phyloP scores from a whole-genome alignment of 73 alveolate species.

The Symbiodinium natans region DNA sequence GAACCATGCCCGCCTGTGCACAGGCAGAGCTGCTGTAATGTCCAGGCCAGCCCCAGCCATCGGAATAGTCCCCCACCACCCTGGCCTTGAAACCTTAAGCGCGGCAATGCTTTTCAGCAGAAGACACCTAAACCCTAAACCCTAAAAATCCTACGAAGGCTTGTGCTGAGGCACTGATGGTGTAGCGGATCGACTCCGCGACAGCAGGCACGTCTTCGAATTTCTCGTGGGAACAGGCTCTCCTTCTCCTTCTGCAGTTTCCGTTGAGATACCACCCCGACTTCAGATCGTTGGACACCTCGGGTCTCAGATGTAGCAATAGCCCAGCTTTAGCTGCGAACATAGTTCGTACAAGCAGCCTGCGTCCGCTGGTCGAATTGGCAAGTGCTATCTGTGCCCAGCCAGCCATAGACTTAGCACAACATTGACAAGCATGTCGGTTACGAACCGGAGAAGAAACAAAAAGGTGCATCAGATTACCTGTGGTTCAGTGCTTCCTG shows the following conservation, averaged over 20 bases:
- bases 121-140: no score
- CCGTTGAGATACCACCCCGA: neutral
- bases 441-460: neutral
- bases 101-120: neutral
- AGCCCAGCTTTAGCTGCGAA: no score
- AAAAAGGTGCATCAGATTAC: neutral
- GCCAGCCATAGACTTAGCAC: constrained; percentile 18
- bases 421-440: neutral
- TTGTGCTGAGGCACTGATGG: neutral
- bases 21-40: constrained; percentile 12
- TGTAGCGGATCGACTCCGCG: neutral
- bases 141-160: no score
- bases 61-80: neutral
- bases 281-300: neutral
- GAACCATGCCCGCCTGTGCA: constrained; percentile 9
- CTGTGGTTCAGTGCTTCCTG: neutral
- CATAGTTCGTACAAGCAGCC: neutral
- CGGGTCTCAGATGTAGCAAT: neutral
- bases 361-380: constrained; percentile 15
- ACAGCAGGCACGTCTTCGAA: neutral
- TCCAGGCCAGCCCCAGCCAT: constrained; percentile 2
- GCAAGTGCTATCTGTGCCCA: neutral
- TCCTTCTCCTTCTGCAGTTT: constrained; percentile 1
- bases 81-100: neutral
- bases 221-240: constrained; percentile 17